Percentiles rank a stretch among this genome's conserved stretches.
Conservation (phyloP, 2,329 filamentous ascomycete species). For the Rugonectria rugulosa region DNA sequence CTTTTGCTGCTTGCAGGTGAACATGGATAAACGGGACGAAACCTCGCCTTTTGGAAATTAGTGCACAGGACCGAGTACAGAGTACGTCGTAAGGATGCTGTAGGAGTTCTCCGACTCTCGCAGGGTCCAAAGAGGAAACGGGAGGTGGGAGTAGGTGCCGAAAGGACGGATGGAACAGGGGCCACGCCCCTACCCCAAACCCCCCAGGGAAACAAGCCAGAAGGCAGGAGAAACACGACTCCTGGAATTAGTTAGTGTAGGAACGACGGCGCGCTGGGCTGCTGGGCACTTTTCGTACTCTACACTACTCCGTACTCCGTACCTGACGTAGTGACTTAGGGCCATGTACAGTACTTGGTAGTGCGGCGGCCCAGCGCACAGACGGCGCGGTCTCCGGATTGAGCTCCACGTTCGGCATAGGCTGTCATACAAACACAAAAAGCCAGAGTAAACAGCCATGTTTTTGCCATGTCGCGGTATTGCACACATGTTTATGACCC, state of each 20-base stretch:
- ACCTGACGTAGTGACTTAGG: too few species aligned
- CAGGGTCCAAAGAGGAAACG: not conserved
- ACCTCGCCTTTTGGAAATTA: not conserved
- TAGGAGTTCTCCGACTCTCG: not conserved
- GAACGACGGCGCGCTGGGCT: slow-evolving; percentile 18
- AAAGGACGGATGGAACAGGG: slow-evolving; percentile 2
- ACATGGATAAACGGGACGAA: slow-evolving; percentile 6
- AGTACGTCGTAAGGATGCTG: too few species aligned
- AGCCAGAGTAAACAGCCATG: slow-evolving; percentile 18
- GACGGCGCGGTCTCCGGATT: slow-evolving; percentile 34
- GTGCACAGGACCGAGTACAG: not conserved
- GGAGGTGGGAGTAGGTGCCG: slow-evolving; percentile 2
- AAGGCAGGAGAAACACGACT: slow-evolving; percentile 32
- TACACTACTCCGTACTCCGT: too few species aligned
- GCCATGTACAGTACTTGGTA: too few species aligned
- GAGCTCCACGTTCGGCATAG: slow-evolving; percentile 23
- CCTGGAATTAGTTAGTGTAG: slow-evolving; percentile 20
- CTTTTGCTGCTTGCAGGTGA: not conserved
- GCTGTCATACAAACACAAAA: slow-evolving; percentile 8
- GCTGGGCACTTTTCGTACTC: too few species aligned
- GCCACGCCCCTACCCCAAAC: slow-evolving; percentile 14
- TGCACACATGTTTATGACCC: slow-evolving; percentile 22
- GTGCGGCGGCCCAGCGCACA: slow-evolving; percentile 34
- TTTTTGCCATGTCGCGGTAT: not conserved
- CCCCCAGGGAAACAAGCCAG: slow-evolving; percentile 33